phyloP scores from a whole-genome alignment of 2,329 filamentous ascomycete genomes.

The Aspergillus sp. region DNA sequence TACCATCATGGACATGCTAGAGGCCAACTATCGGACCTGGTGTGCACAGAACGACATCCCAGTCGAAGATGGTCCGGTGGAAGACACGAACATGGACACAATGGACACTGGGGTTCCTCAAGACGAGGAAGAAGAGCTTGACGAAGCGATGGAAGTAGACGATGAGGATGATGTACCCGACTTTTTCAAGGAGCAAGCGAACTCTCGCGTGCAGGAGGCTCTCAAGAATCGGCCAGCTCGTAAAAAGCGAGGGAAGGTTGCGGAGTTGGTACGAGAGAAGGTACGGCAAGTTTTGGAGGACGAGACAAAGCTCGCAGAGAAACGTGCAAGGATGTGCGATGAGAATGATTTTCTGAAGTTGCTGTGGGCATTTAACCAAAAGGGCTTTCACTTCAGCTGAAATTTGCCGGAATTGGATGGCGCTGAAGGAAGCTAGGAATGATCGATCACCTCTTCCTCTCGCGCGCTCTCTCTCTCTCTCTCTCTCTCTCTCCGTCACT shows the following conservation, averaged over 20 bases:
- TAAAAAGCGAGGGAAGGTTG: slow-evolving; percentile 76
- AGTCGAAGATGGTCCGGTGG: slow-evolving; percentile 64
- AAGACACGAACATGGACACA: slow-evolving; percentile 31
- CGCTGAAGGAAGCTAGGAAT: background rate
- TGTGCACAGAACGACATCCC: slow-evolving; percentile 82
- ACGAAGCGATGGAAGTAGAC: slow-evolving; percentile 53
- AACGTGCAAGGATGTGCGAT: slow-evolving; percentile 80
- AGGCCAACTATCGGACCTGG: slow-evolving; percentile 85
- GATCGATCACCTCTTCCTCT: background rate
- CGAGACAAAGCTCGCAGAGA: slow-evolving; percentile 76
- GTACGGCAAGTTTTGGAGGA: slow-evolving; percentile 80
- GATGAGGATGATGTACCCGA: slow-evolving; percentile 69
- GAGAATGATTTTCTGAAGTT: slow-evolving; percentile 88
- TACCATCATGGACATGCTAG: slow-evolving; percentile 77
- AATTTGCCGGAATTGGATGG: slow-evolving; percentile 4
- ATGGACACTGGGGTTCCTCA: slow-evolving; percentile 37
- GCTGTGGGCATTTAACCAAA: slow-evolving; percentile 80
- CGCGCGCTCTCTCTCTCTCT: background rate
- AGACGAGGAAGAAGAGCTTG: slow-evolving; percentile 44
- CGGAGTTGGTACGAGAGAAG: slow-evolving; percentile 80
- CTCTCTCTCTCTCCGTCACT: slow-evolving; percentile 6
- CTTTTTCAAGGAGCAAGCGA: slow-evolving; percentile 71
- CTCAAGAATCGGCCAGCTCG: slow-evolving; percentile 51
- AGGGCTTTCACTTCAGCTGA: slow-evolving; percentile 87
- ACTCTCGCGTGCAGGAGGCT: slow-evolving; percentile 39